Conservation (phyloP, 208 protist genomes). For the Crithidia sp. region DNA sequence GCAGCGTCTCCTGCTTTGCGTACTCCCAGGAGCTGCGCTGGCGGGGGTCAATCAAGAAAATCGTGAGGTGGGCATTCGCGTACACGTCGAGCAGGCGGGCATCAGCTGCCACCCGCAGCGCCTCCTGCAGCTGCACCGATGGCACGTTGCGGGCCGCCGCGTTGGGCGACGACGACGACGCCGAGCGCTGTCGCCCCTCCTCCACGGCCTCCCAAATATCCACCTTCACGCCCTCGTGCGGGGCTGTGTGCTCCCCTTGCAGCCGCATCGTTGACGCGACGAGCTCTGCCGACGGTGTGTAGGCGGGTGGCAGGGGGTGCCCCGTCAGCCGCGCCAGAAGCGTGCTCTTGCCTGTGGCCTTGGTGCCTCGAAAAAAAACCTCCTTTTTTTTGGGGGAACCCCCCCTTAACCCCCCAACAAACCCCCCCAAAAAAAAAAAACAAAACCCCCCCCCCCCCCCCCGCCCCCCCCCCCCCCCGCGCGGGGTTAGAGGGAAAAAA, state of each 20-base stretch:
- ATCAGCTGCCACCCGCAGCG: conserved; percentile 38
- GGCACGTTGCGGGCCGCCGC: conserved; percentile 8
- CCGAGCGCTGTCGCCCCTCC: conserved; percentile 33
- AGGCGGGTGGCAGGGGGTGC: conserved; percentile 39
- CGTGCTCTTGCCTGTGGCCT: conserved; percentile 69
- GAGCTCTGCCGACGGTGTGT: conserved; percentile 66
- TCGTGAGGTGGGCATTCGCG: conserved; percentile 55
- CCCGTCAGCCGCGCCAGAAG: conserved; percentile 69
- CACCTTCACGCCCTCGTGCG: conserved; percentile 69
- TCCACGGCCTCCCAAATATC: conserved; percentile 85
- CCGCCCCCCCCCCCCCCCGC: no score
- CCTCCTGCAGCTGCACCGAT: conserved; percentile 35
- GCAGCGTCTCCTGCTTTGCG: conserved; percentile 54
- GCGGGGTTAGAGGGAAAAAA: no score
- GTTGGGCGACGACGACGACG: conserved; percentile 15
- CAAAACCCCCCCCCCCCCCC: no score
- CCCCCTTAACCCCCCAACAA: no score
- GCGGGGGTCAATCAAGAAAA: conserved; percentile 74
- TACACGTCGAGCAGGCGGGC: conserved; percentile 70
- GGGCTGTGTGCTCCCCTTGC: conserved; percentile 37
- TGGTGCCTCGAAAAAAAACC: conserved; percentile 57
- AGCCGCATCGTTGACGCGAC: conserved; percentile 65
- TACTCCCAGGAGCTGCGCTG: conserved; percentile 65
- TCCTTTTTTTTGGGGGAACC: no score
- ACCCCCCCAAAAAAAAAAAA: no score